Evolutionary conservation across 139 green algal species (phyloP).

Genomic region (Tetratostichococcus sp.): DNA sequence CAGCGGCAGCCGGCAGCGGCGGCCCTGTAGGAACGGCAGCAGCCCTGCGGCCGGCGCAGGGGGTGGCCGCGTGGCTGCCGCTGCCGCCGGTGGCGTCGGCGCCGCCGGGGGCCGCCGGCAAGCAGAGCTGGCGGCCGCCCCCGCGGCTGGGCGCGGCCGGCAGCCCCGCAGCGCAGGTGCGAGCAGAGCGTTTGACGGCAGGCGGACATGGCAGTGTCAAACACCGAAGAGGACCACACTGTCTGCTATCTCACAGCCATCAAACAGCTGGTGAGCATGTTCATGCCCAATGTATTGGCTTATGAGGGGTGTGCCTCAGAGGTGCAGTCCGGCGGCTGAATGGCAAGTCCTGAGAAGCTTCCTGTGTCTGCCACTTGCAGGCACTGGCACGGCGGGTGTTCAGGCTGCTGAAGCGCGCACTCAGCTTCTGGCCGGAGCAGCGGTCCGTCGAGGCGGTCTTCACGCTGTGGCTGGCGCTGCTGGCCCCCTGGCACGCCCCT

Average conservation of each 20-base stretch:
- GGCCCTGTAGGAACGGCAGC: neutral
- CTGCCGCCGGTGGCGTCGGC: neutral
- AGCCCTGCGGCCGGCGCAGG: constrained; percentile 44
- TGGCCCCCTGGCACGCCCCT: constrained; percentile 54
- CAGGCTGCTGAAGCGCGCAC: constrained; percentile 53
- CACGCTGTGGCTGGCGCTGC: constrained; percentile 49
- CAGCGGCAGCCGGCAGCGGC: neutral
- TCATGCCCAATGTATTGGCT: no score
- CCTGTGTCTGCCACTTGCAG: constrained; percentile 30
- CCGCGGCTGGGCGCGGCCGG: constrained; percentile 19
- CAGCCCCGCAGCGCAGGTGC: constrained; percentile 7
- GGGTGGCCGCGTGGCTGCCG: constrained; percentile 48
- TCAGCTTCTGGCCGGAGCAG: constrained; percentile 59
- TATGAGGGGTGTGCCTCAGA: no score
- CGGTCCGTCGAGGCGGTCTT: constrained; percentile 49
- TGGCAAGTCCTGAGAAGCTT: no score
- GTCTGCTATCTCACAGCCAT: no score
- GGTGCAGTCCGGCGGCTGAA: no score
- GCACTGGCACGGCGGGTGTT: constrained; percentile 59
- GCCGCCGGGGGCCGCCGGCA: neutral
- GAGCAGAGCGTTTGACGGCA: no score
- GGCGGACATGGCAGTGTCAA: no score
- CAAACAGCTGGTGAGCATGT: no score
- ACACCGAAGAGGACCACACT: no score
- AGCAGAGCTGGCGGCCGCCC: neutral